Conservation (phyloP, 768 basidiomycete species). For the Dioszegia crocea region DNA sequence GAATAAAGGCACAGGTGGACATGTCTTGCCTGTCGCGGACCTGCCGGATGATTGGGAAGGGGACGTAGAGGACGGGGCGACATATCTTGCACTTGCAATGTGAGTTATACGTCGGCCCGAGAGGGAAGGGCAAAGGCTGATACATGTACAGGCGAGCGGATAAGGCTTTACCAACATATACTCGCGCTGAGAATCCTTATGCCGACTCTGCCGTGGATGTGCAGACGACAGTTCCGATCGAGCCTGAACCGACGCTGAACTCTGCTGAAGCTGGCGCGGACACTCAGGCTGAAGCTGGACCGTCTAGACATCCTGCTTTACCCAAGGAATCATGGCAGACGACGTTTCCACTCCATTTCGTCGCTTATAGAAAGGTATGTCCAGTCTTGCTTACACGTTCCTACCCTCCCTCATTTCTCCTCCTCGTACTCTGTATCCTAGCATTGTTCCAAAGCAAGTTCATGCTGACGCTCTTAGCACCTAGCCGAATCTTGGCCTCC, state of each 20-base stretch:
- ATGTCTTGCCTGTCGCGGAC: conserved; percentile 48
- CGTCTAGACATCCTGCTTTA: conserved; percentile 41
- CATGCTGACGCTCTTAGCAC: conserved; percentile 12
- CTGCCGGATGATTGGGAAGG: conserved; percentile 46
- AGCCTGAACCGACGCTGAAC: no score
- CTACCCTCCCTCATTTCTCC: no score
- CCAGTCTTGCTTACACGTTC: no score
- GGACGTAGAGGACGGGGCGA: conserved; percentile 44
- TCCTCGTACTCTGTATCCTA: no score
- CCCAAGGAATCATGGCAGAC: conserved; percentile 40
- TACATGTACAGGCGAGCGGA: conserved; percentile 16
- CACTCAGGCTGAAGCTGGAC: conserved; percentile 10
- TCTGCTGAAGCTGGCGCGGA: no score
- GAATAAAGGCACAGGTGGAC: conserved; percentile 17
- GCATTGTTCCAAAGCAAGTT: no score
- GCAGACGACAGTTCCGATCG: no score
- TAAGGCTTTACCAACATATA: conserved; percentile 22
- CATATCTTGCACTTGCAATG: conserved; percentile 43
- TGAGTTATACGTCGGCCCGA: not conserved
- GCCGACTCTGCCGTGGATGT: not conserved
- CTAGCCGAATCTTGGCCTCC: conserved; percentile 21
- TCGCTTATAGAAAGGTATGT: conserved; percentile 34
- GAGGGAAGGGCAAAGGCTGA: no score
- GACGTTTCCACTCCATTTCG: conserved; percentile 39
- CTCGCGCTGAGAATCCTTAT: conserved; percentile 20